A percentile compares a stretch with the other conserved stretches of the same genome.
Evolutionary conservation across 1,284 basidiomycete genomes (phyloP).

Genomic region (Moesziomyces antarcticus): DNA sequence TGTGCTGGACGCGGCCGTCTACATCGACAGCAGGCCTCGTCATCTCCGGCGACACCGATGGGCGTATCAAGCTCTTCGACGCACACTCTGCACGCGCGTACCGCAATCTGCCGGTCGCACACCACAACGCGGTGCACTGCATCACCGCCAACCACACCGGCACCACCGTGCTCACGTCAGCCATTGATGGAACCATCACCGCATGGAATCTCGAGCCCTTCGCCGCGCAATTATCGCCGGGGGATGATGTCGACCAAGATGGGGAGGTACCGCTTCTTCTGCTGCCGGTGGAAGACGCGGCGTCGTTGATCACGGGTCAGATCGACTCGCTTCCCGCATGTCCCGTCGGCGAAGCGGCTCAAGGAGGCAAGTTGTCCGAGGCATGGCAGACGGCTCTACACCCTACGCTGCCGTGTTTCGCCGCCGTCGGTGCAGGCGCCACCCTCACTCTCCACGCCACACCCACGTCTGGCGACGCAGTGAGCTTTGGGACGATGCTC

Average conservation of each 20-base stretch:
- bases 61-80: constrained; percentile 26
- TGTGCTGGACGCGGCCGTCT: constrained; percentile 32
- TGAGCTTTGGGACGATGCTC: constrained; percentile 12
- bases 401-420: constrained; percentile 22
- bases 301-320: constrained; percentile 1
- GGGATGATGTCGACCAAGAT: not conserved
- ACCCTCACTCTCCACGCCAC: constrained; percentile 19
- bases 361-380: constrained; percentile 24
- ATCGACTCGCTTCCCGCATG: constrained; percentile 18
- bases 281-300: constrained; percentile 16
- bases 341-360: not conserved
- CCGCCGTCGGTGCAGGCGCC: constrained; percentile 27
- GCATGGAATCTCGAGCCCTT: constrained; percentile 30
- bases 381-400: constrained; percentile 38
- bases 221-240: not conserved
- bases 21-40: constrained; percentile 18
- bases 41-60: constrained; percentile 28
- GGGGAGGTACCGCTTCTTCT: not conserved
- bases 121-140: constrained; percentile 33
- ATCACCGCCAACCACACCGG: constrained; percentile 16
- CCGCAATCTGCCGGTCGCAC: constrained; percentile 8
- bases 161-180: constrained; percentile 13
- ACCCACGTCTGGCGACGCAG: not conserved
- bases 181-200: constrained; percentile 37
- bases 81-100: constrained; percentile 14